Percentiles rank a stretch among this genome's conserved stretches.
Conservation (phyloP, 2,329 filamentous ascomycete species). For the Calonectria pseudoturangicola region DNA sequence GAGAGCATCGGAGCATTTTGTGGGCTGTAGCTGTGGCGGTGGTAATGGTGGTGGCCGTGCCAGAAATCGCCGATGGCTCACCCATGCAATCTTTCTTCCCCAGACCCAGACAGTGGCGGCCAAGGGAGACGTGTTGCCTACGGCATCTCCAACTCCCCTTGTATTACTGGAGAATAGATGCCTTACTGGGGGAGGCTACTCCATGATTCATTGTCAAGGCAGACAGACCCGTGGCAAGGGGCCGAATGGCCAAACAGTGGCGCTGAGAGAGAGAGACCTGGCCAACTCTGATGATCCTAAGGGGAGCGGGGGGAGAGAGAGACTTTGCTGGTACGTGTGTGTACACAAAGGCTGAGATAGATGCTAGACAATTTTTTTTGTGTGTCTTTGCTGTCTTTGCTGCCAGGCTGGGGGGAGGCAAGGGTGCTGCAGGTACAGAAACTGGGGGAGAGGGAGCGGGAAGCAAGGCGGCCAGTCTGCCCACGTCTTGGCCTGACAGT, state of each 20-base stretch:
- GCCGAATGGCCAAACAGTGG: background rate
- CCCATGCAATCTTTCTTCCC: constrained; percentile 6
- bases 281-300: constrained; percentile 4
- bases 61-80: constrained; percentile 8
- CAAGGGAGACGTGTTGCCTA: constrained; percentile 10
- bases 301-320: background rate
- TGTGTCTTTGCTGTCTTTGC: background rate
- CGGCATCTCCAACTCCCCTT: constrained; percentile 8
- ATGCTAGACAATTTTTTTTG: background rate
- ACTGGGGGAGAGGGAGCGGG: constrained; percentile 22
- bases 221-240: constrained; percentile 13
- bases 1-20: constrained; percentile 18
- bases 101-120: background rate
- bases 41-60: background rate
- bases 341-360: background rate
- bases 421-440: constrained; percentile 22
- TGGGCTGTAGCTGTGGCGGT: background rate
- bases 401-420: background rate
- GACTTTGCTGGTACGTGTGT: constrained; percentile 4
- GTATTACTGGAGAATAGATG: background rate
- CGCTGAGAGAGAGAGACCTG: background rate
- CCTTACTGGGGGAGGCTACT: constrained; percentile 1
- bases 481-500: constrained; percentile 8
- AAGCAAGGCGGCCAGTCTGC: constrained; percentile 24
- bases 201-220: constrained; percentile 4